Evolutionary conservation across 371 early-diverging fungal species (phyloP).

Genomic region (Syncephalastrum racemosum): DNA sequence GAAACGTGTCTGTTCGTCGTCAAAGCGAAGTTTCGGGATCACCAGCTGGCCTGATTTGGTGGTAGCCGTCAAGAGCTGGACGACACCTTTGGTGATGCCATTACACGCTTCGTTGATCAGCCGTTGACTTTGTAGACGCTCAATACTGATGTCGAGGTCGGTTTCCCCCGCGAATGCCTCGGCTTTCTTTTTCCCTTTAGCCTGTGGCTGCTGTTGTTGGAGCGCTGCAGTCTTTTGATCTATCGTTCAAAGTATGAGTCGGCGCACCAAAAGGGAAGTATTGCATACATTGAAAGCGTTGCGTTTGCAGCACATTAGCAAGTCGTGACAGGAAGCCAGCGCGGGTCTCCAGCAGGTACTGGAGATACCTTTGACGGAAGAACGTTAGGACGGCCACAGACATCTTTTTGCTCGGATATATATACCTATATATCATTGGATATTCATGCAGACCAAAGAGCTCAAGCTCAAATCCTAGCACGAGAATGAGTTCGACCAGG

Average conservation of each 20-base stretch:
- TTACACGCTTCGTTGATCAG: too few relatives aligned
- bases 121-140: too few relatives aligned
- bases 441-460: constrained; percentile 70
- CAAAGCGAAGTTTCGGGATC: constrained; percentile 42
- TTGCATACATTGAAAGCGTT: too few relatives aligned
- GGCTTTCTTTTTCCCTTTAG: too few relatives aligned
- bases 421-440: constrained; percentile 65
- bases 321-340: constrained; percentile 23
- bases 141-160: too few relatives aligned
- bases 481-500: constrained; percentile 58
- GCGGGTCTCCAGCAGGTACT: constrained; percentile 37
- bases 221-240: constrained; percentile 10
- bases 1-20: constrained; percentile 57
- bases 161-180: too few relatives aligned
- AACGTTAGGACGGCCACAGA: not conserved
- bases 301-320: not conserved
- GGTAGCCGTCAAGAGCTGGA: too few relatives aligned
- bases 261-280: not conserved
- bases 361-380: constrained; percentile 5
- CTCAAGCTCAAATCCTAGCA: constrained; percentile 72
- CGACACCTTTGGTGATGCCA: too few relatives aligned
- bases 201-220: not conserved
- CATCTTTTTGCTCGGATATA: constrained; percentile 16
- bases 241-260: not conserved
- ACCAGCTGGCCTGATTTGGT: constrained; percentile 37